Conservation (phyloP, 73 alveolate genomes). For the Tetrahymena thermophila region DNA sequence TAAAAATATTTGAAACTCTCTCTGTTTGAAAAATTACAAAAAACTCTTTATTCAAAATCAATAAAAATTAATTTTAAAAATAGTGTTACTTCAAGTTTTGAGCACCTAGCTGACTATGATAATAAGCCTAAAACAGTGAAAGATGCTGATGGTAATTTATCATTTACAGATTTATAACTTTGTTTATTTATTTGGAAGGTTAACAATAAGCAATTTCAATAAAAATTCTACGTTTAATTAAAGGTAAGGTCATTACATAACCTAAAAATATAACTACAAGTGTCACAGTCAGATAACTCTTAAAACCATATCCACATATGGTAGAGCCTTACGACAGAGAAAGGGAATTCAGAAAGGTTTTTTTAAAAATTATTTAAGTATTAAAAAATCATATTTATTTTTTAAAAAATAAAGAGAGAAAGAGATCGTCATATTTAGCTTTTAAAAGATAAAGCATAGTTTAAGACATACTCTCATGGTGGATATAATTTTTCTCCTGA, state of each 20-base stretch:
- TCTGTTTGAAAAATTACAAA: not conserved
- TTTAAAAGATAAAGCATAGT: not conserved
- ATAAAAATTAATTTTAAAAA: not conserved
- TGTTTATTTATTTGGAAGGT: not conserved
- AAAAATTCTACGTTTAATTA: not conserved
- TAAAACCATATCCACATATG: not conserved
- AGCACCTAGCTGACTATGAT: not conserved
- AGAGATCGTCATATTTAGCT: not conserved
- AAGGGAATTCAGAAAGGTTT: not conserved
- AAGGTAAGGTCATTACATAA: not conserved
- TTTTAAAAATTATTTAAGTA: not conserved
- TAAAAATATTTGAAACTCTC: not conserved
- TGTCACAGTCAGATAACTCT: not conserved
- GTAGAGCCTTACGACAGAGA: not conserved
- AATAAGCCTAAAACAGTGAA: not conserved
- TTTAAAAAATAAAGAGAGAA: not conserved
- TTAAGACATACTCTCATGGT: not conserved
- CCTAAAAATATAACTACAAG: not conserved
- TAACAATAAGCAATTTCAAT: not conserved
- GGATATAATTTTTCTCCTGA: not conserved
- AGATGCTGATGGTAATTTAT: not conserved
- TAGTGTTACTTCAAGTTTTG: not conserved
- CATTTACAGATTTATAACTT: not conserved
- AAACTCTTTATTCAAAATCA: not conserved
- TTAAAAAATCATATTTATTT: not conserved